phyloP scores from a whole-genome alignment of 2,329 filamentous ascomycete species.

The Raffaelea albimanens region DNA sequence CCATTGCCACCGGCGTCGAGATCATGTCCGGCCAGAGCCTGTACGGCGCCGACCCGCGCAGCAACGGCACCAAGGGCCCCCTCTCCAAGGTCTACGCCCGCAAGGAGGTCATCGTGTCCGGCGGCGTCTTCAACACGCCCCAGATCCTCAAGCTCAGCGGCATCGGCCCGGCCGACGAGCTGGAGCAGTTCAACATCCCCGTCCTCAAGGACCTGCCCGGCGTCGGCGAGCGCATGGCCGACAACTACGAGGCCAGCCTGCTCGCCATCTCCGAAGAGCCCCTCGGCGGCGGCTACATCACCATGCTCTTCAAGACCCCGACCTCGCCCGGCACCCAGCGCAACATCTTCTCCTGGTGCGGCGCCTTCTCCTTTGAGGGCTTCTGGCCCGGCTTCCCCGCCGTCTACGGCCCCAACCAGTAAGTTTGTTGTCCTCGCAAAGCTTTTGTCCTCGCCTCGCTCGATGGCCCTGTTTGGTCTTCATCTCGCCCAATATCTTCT shows the following conservation, averaged over 20 bases:
- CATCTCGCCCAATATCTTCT: neutral
- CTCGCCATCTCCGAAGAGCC: slow-evolving; percentile 7
- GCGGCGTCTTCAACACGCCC: slow-evolving; percentile 36
- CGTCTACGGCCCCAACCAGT: slow-evolving; percentile 13
- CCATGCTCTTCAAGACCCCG: slow-evolving; percentile 11
- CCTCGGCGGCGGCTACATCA: slow-evolving; percentile 10
- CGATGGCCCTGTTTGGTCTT: neutral
- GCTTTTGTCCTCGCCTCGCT: too few relatives aligned
- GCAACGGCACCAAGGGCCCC: slow-evolving; percentile 11
- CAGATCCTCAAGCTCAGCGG: slow-evolving; percentile 37
- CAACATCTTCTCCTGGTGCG: slow-evolving; percentile 13
- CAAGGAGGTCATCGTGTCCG: slow-evolving; percentile 37
- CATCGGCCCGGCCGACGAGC: slow-evolving; percentile 30
- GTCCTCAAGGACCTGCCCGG: slow-evolving; percentile 40
- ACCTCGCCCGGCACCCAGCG: slow-evolving; percentile 5
- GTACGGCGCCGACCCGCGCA: slow-evolving; percentile 28
- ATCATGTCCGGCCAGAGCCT: slow-evolving; percentile 24
- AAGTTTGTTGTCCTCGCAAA: too few relatives aligned
- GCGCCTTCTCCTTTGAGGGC: slow-evolving; percentile 13
- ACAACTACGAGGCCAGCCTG: slow-evolving; percentile 35
- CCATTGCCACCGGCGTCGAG: slow-evolving; percentile 21
- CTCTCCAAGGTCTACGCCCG: slow-evolving; percentile 20
- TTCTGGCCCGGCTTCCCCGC: slow-evolving; percentile 15
- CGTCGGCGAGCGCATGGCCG: slow-evolving; percentile 52
- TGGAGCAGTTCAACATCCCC: slow-evolving; percentile 18